Percentiles rank a stretch among this genome's conserved stretches.
These are phyloP conservation scores for Ganoderma lingzhi DNA, from an alignment of 1,284 basidiomycete species.

Conservation along the genomic window DNA sequence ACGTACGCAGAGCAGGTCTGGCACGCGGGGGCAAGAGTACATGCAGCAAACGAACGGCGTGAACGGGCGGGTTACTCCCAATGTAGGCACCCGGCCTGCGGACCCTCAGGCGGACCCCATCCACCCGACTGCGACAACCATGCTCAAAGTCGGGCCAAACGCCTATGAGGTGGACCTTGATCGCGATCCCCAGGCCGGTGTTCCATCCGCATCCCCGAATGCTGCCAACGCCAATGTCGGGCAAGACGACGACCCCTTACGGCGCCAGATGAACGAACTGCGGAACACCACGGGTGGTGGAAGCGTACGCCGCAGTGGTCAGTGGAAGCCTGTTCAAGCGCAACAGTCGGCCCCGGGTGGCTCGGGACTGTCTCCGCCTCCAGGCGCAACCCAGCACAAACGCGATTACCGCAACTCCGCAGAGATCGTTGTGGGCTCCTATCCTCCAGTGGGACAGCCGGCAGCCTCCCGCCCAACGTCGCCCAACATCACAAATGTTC, in stretches of 20 bases:
- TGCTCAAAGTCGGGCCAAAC: slow-evolving; percentile 72
- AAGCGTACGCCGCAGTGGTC: slow-evolving; percentile 56
- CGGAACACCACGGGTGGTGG: slow-evolving; percentile 41
- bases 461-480: slow-evolving; percentile 72
- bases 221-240: slow-evolving; percentile 38
- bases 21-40: slow-evolving; percentile 39
- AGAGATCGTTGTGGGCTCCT: slow-evolving; percentile 78
- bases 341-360: slow-evolving; percentile 44
- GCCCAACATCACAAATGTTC: slow-evolving; percentile 75
- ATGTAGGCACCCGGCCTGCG: slow-evolving; percentile 39
- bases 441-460: slow-evolving; percentile 51
- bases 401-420: slow-evolving; percentile 70
- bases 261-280: slow-evolving; percentile 58
- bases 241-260: slow-evolving; percentile 68
- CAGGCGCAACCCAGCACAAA: slow-evolving; percentile 32
- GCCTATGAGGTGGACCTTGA: slow-evolving; percentile 72
- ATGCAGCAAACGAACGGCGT: slow-evolving; percentile 31
- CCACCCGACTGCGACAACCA: slow-evolving; percentile 61
- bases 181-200: slow-evolving; percentile 57
- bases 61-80: slow-evolving; percentile 35
- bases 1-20: slow-evolving; percentile 43
- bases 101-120: slow-evolving; percentile 65
- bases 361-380: slow-evolving; percentile 36
- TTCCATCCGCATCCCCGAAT: slow-evolving; percentile 22
- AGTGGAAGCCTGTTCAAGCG: slow-evolving; percentile 49